phyloP scores from a whole-genome alignment of 2,329 filamentous ascomycete genomes.

The Parascedosporium putredinis region DNA sequence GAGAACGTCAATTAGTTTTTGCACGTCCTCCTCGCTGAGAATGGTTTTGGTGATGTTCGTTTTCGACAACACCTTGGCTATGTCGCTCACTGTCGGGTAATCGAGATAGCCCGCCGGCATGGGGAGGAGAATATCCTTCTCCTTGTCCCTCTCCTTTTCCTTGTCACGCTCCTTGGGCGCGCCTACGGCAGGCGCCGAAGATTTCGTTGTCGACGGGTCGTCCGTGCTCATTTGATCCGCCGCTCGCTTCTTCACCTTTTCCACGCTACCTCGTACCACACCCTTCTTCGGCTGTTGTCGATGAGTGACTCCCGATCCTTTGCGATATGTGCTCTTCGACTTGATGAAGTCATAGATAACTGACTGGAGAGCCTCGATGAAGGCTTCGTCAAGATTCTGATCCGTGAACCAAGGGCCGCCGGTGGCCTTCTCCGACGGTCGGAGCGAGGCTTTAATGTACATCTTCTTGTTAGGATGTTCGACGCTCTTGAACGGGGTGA shows the following conservation, averaged over 20 bases:
- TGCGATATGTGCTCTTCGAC: conserved; percentile 57
- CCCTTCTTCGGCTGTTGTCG: conserved; percentile 46
- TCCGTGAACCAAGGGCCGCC: conserved; percentile 94
- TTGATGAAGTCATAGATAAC: conserved; percentile 67
- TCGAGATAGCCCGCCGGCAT: conserved; percentile 57
- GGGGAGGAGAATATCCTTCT: conserved; percentile 35
- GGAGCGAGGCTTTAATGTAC: conserved; percentile 82
- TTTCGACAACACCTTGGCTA: conserved; percentile 63
- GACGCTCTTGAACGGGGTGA: conserved; percentile 84
- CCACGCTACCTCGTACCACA: conserved; percentile 36
- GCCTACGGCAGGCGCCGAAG: conserved; percentile 16
- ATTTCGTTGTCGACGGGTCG: neutral
- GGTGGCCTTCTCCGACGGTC: conserved; percentile 79
- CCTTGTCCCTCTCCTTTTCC: no score
- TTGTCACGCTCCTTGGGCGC: no score
- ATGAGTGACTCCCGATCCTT: conserved; percentile 20
- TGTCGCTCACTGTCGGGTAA: conserved; percentile 72
- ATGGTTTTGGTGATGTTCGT: conserved; percentile 61
- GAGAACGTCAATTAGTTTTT: conserved; percentile 78
- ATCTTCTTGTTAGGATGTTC: conserved; percentile 87
- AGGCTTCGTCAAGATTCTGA: conserved; percentile 76
- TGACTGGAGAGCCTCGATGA: conserved; percentile 68
- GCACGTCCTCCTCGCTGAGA: conserved; percentile 63
- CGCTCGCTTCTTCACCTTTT: conserved; percentile 38
- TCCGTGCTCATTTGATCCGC: conserved; percentile 24